These are phyloP conservation scores for Mallotus repandus DNA, from an alignment of 441 rosid genomes.

Conservation along the genomic window DNA sequence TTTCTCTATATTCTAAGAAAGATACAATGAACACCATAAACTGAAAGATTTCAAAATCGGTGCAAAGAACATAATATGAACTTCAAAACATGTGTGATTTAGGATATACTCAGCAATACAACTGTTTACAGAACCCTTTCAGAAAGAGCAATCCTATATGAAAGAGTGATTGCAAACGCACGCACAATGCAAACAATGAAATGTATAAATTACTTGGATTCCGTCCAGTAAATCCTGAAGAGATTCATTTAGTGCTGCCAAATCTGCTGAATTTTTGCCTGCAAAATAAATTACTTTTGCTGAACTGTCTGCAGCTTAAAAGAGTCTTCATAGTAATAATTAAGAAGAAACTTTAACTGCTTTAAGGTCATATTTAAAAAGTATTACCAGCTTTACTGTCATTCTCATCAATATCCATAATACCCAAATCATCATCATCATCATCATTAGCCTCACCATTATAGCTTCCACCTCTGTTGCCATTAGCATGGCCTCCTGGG, in stretches of 20 bases:
- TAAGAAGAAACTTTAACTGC: constrained; percentile 18
- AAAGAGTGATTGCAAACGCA: not conserved
- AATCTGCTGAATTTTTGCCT: constrained; percentile 59
- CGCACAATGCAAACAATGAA: constrained; percentile 2
- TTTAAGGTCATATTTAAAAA: constrained; percentile 20
- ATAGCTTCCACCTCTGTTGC: constrained; percentile 52
- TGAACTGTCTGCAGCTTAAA: constrained; percentile 19
- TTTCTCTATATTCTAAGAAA: not conserved
- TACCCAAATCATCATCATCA: constrained; percentile 80
- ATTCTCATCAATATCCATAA: constrained; percentile 95
- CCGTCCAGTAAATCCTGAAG: constrained; percentile 98
- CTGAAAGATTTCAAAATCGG: not conserved
- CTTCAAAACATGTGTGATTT: not conserved
- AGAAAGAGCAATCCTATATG: not conserved
- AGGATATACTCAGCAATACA: not conserved
- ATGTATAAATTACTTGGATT: constrained; percentile 62
- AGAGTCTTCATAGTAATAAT: constrained; percentile 18
- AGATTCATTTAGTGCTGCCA: constrained; percentile 73
- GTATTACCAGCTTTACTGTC: constrained; percentile 68
- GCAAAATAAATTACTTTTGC: constrained; percentile 26
- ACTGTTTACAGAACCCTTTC: not conserved
- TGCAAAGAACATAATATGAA: not conserved
- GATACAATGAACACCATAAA: not conserved
- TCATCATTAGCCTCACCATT: constrained; percentile 58
- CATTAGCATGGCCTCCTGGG: constrained; percentile 73